Base-by-base conservation (phyloP, 768 basidiomycete genomes). In the Xerocomellus dryophilus region DNA sequence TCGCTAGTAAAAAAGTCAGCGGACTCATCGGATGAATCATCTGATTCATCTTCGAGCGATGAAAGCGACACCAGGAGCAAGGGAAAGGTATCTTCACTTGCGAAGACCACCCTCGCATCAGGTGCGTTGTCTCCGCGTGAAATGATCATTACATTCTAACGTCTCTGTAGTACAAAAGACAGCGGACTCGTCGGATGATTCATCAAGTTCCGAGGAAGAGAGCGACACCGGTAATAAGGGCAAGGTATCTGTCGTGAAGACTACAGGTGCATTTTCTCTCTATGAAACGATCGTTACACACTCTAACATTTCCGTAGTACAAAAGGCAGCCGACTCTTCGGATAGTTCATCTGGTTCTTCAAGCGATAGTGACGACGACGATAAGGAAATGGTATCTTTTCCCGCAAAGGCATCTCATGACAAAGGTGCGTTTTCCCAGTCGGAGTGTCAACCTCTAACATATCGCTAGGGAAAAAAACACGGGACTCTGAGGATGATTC, bases 401-500 rank as follows among this genome's bases (percentile, higher is more conserved):
- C 50, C 86, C 81, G 76, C 70, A 23, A 80, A 83, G 51, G 70
- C 73, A 15, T 62, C 73, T 39, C 64, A 73, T 53, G 66, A 71
- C 20, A 71, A 73, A 55, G 75, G 59, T 61, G 10, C 17, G 50
- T 50, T 31, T 35, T n/a, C 3, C 15, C 17, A 1, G 4, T 11
- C 0, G 21, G 32, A 25, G 45, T 9, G 18, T 12, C 10, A 14
- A 8, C 20, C 5, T 43, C 31, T 20, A 15, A 53, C 12, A 1
- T 10, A 1, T 34, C 18, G 0, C 5, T 6, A 47, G 57, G 21
- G 10, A 45, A 53, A 48, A 38, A 34, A 32, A 4, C 18, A 0
- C 36, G 36, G 3, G 40, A 49, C 25, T 25, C 25, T 25, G 40
- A 43, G 32, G 38, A 50, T 25, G 38, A 50, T 25, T 41, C 45